phyloP scores from a whole-genome alignment of 1,284 basidiomycete genomes.

The Ganoderma leucocontextum region DNA sequence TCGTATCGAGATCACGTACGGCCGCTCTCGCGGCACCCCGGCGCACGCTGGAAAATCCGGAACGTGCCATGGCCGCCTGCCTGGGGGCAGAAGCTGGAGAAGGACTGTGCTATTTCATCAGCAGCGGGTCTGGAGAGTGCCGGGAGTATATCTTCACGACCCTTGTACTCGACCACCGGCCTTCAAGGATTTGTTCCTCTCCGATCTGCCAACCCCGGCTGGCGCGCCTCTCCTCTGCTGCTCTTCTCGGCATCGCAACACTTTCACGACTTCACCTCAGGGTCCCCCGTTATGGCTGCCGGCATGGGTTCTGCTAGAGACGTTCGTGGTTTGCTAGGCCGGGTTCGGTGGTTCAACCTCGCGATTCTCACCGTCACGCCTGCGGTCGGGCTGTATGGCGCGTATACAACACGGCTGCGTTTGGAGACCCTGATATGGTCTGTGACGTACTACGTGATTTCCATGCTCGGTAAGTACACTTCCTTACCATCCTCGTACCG shows the following conservation, averaged over 20 bases:
- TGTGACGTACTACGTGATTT: conserved; percentile 64
- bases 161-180: not conserved
- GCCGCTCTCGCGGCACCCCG: conserved; percentile 11
- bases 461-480: conserved; percentile 54
- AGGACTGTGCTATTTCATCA: conserved; percentile 9
- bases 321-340: conserved; percentile 5
- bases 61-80: not conserved
- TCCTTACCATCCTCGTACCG: no score
- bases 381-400: conserved; percentile 57
- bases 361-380: conserved; percentile 57
- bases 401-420: conserved; percentile 51
- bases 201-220: conserved; percentile 14
- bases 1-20: conserved; percentile 13
- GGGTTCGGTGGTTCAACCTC: conserved; percentile 44
- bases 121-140: not conserved
- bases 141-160: conserved; percentile 17
- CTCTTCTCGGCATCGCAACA: not conserved
- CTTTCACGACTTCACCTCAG: conserved; percentile 1
- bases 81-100: not conserved
- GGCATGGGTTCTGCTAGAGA: conserved; percentile 1
- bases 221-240: not conserved
- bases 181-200: conserved; percentile 10
- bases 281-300: not conserved
- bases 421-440: conserved; percentile 56
- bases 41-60: conserved; percentile 7